phyloP scores from a whole-genome alignment of 202 grass and related monocot species.

The Bolboschoenoplectus hybrid region DNA sequence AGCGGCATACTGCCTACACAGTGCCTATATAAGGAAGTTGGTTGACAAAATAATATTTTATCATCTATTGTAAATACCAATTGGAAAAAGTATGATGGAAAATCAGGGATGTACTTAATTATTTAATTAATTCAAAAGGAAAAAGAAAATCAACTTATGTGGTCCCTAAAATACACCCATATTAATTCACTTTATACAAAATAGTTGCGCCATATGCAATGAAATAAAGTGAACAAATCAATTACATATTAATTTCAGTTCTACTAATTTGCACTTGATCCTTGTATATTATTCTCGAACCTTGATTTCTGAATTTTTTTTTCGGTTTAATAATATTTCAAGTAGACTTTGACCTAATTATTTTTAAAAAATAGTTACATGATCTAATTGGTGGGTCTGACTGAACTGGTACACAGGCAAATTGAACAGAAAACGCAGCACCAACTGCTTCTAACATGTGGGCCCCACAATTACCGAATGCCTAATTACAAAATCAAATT shows the following conservation, averaged over 20 bases:
- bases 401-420: too few species aligned
- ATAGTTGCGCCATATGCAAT: neutral
- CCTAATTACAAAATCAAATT: neutral
- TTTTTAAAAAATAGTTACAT: neutral
- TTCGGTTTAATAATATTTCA: neutral
- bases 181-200: too few species aligned
- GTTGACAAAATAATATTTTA: neutral
- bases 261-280: neutral
- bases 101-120: neutral
- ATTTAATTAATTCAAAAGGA: neutral
- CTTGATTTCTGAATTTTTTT: neutral
- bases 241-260: neutral
- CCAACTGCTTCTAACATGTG: neutral
- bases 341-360: neutral
- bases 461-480: neutral
- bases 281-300: too few species aligned
- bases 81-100: neutral
- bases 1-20: neutral
- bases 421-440: neutral
- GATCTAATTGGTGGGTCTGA: too few species aligned
- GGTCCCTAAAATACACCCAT: neutral
- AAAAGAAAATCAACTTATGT: neutral
- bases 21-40: slow-evolving; percentile 20
- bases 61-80: neutral
- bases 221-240: neutral